These are phyloP conservation scores for Penstemon newberryi DNA, from an alignment of 257 asterid species.

Conservation along the genomic window DNA sequence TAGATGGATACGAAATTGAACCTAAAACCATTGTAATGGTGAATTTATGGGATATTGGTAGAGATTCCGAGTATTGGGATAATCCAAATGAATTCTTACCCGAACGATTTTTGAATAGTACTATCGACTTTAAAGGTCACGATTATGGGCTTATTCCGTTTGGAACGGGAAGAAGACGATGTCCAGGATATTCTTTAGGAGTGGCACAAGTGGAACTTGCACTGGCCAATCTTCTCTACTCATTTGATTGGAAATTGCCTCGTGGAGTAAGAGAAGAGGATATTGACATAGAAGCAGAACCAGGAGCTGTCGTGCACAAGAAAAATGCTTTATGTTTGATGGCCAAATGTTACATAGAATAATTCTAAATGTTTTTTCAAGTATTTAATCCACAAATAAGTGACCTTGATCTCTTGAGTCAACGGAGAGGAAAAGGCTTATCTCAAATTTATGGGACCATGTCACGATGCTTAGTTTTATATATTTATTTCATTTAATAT, in stretches of 20 bases:
- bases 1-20: conserved; percentile 18
- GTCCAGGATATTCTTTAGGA: conserved; percentile 9
- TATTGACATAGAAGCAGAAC: not conserved
- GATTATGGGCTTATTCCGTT: conserved; percentile 7
- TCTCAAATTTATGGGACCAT: no score
- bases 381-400: no score
- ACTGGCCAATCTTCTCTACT: conserved; percentile 20
- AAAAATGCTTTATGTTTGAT: not conserved
- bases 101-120: conserved; percentile 5
- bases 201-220: conserved; percentile 1
- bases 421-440: no score
- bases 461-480: no score
- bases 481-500: no score
- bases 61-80: conserved; percentile 7
- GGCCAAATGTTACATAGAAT: not conserved
- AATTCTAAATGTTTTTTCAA: no score
- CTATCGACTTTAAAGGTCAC: conserved; percentile 17
- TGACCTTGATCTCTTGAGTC: no score
- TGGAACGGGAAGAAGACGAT: conserved; percentile 19
- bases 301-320: conserved; percentile 17
- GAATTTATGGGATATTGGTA: conserved; percentile 8
- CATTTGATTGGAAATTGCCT: conserved; percentile 24
- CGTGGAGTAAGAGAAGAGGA: conserved; percentile 9
- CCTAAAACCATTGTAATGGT: conserved; percentile 2
- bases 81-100: conserved; percentile 17